Conservation (phyloP, 345 rosid genomes). For the Odontarrhena argentea region DNA sequence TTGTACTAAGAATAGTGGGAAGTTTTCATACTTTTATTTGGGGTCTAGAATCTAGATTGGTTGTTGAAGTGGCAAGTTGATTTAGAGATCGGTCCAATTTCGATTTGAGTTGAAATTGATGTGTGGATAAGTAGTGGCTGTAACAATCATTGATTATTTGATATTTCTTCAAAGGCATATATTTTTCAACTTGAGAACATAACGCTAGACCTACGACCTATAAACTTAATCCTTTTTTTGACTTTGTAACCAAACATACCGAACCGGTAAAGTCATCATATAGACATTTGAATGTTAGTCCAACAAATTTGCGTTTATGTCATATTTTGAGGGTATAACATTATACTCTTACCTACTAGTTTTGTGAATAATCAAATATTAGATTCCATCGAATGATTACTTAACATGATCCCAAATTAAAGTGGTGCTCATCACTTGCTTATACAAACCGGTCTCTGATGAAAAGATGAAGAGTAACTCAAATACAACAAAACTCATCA, state of each 20-base stretch:
- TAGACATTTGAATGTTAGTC: neutral
- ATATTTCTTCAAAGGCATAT: slow-evolving; percentile 11
- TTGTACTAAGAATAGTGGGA: neutral
- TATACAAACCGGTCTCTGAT: neutral
- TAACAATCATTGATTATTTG: slow-evolving; percentile 27
- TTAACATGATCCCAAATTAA: too few species aligned
- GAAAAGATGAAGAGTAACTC: neutral
- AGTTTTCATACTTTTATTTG: slow-evolving; percentile 2
- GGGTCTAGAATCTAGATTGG: slow-evolving; percentile 7
- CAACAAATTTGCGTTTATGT: neutral
- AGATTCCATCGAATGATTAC: too few species aligned
- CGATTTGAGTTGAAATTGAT: slow-evolving; percentile 20
- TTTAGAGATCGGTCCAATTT: slow-evolving; percentile 35
- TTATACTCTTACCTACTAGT: too few species aligned
- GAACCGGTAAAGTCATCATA: neutral
- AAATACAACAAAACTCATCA: neutral
- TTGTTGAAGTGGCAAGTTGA: slow-evolving; percentile 33
- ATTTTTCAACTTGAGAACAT: slow-evolving; percentile 20
- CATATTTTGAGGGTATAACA: too few species aligned
- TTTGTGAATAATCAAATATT: too few species aligned
- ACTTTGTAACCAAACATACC: neutral
- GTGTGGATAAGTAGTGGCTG: slow-evolving; percentile 34
- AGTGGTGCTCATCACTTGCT: neutral
- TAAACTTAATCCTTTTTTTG: neutral
- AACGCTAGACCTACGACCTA: slow-evolving; percentile 23